These are phyloP conservation scores for Jacaranda mimosifolia DNA, from an alignment of 257 asterid genomes.

Conservation along the genomic window DNA sequence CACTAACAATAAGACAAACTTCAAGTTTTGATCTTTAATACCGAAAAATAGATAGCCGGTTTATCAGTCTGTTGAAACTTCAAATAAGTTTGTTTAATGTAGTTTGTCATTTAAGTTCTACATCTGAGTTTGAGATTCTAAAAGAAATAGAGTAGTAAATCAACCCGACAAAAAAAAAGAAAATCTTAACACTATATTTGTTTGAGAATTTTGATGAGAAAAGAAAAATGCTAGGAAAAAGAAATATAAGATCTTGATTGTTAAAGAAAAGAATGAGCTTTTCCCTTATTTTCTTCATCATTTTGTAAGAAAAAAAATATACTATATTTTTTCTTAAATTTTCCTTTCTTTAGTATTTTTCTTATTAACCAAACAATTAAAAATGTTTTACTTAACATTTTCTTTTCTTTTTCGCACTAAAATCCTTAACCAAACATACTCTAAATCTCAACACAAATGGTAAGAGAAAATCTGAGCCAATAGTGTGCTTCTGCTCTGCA, in stretches of 20 bases:
- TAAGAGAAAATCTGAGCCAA: conserved; percentile 1
- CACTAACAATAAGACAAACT: conserved; percentile 4
- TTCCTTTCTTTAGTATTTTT: too few relatives aligned
- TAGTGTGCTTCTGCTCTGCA: conserved; percentile 10
- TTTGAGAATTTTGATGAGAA: neutral
- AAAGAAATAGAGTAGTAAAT: conserved; percentile 6
- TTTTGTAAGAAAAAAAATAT: too few relatives aligned
- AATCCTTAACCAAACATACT: too few relatives aligned
- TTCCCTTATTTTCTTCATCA: too few relatives aligned
- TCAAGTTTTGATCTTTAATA: neutral
- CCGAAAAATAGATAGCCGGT: neutral
- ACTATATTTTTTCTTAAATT: too few relatives aligned
- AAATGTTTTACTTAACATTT: too few relatives aligned
- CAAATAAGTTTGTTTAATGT: neutral
- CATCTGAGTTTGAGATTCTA: neutral
- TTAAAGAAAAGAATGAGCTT: too few relatives aligned
- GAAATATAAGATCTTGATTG: too few relatives aligned
- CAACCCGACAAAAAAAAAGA: neutral
- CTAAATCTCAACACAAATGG: neutral
- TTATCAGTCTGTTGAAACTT: neutral
- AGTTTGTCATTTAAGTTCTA: neutral
- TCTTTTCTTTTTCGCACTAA: too few relatives aligned
- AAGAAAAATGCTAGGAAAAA: neutral
- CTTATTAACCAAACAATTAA: too few relatives aligned
- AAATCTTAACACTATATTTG: neutral